phyloP scores from a whole-genome alignment of 1,284 basidiomycete species.

The Microbotryum scabiosae region DNA sequence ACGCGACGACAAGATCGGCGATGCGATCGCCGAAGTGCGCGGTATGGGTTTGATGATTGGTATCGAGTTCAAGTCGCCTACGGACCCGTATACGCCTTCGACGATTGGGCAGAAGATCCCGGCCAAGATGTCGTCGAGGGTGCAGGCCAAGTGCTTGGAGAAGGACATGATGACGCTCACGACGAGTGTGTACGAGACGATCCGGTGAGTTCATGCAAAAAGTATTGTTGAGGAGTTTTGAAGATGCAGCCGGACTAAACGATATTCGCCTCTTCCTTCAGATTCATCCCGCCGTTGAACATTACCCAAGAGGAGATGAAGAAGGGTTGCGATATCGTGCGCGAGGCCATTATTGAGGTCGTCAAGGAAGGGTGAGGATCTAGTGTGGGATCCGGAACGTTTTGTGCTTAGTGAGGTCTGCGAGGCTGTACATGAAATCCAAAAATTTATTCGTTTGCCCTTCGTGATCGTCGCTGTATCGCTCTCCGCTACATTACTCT shows the following conservation, averaged over 20 bases:
- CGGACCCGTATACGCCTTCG: slow-evolving; percentile 36
- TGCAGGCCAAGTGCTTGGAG: slow-evolving; percentile 71
- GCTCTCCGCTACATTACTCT: no score
- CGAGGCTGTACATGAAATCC: no score
- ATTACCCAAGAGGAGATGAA: slow-evolving; percentile 55
- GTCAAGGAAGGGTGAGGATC: slow-evolving; percentile 21
- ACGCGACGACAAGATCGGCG: slow-evolving; percentile 25
- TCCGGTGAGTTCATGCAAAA: slow-evolving; percentile 15
- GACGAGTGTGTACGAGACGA: slow-evolving; percentile 48
- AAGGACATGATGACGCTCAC: slow-evolving; percentile 72
- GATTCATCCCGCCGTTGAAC: slow-evolving; percentile 52
- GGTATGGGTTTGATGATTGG: slow-evolving; percentile 41
- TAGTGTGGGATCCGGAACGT: no score
- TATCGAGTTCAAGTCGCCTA: slow-evolving; percentile 37
- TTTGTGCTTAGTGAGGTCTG: no score
- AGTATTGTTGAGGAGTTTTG: slow-evolving; percentile 5
- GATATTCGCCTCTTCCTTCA: not conserved
- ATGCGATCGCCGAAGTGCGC: slow-evolving; percentile 44
- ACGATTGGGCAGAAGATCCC: slow-evolving; percentile 46
- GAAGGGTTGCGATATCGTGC: slow-evolving; percentile 54
- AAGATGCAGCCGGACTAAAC: not conserved
- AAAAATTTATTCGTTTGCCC: no score
- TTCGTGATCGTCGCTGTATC: no score
- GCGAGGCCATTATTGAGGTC: slow-evolving; percentile 55
- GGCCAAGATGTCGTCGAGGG: slow-evolving; percentile 59